A percentile compares a stretch with the other conserved stretches of the same genome.
phyloP scores from a whole-genome alignment of 139 green algal species.

The Chlamydomonas incerta region DNA sequence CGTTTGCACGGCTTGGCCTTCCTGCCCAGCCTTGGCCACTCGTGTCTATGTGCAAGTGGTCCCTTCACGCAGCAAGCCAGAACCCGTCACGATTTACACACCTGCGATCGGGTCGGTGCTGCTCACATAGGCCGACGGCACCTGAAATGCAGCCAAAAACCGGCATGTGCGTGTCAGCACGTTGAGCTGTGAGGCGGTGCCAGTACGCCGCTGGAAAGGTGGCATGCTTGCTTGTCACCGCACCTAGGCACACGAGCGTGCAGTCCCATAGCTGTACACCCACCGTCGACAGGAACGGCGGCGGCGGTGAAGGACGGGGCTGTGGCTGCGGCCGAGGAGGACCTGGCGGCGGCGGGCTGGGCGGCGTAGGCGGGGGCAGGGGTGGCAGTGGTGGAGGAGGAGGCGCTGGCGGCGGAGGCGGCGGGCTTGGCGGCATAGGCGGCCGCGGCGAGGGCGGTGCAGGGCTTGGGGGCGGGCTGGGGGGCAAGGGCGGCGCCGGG shows the following conservation, averaged over 20 bases:
- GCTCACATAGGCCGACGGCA: neutral
- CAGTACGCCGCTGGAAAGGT: too few relatives aligned
- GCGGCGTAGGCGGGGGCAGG: neutral
- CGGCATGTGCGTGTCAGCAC: too few relatives aligned
- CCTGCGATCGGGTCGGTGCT: neutral
- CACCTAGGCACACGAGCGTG: too few relatives aligned
- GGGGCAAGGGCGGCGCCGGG: neutral
- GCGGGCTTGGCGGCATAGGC: neutral
- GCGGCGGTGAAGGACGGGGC: neutral
- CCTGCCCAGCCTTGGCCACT: too few relatives aligned
- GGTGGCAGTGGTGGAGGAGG: neutral
- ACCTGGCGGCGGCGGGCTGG: neutral
- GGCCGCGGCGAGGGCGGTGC: neutral
- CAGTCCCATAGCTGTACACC: too few relatives aligned
- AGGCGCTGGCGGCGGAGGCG: neutral
- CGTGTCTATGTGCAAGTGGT: too few relatives aligned
- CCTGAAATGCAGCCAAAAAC: too few relatives aligned
- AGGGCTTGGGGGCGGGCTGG: neutral
- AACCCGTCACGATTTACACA: too few relatives aligned
- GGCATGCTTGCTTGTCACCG: too few relatives aligned
- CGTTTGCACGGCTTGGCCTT: too few relatives aligned
- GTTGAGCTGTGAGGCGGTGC: too few relatives aligned
- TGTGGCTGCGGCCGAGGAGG: neutral
- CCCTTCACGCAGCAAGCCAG: too few relatives aligned
- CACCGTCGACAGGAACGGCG: neutral